These are phyloP conservation scores for Fusarium multiceps DNA, from an alignment of 2,329 filamentous ascomycete genomes.

Conservation along the genomic window DNA sequence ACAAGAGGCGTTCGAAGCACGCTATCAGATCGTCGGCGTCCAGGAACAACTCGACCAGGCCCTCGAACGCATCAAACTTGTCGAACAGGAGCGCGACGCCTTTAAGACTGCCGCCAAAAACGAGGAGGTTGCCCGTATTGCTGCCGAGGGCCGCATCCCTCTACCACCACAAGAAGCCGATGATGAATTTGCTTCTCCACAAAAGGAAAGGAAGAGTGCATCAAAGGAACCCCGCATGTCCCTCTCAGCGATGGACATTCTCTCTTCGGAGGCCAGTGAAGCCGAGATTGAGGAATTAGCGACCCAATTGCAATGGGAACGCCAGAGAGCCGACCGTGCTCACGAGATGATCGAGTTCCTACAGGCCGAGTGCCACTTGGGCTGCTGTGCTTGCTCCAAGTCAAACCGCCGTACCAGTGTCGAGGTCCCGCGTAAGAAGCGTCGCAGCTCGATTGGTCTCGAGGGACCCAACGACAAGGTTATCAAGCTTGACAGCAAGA, in stretches of 20 bases:
- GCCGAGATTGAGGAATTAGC: constrained; percentile 69
- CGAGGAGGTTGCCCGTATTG: constrained; percentile 78
- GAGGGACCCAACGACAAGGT: constrained; percentile 48
- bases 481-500: constrained; percentile 51
- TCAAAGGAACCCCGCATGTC: constrained; percentile 57
- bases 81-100: constrained; percentile 80
- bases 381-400: constrained; percentile 71
- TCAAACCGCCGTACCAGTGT: constrained; percentile 33
- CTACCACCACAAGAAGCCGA: constrained; percentile 68
- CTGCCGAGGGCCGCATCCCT: constrained; percentile 76
- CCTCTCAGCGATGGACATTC: constrained; percentile 61
- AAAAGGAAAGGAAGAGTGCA: constrained; percentile 61
- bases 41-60: constrained; percentile 75
- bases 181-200: constrained; percentile 72
- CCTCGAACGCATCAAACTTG: constrained; percentile 69
- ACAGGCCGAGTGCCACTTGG: constrained; percentile 77
- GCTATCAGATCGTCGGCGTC: constrained; percentile 72
- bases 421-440: constrained; percentile 37
- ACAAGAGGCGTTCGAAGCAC: constrained; percentile 75
- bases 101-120: constrained; percentile 78
- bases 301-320: constrained; percentile 66
- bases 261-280: constrained; percentile 66
- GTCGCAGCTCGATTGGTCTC: constrained; percentile 42
- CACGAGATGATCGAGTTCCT: constrained; percentile 81
- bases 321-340: constrained; percentile 74